Evolutionary conservation across 2,329 filamentous ascomycete species (phyloP).

Genomic region (Calonectria pauciramosa): DNA sequence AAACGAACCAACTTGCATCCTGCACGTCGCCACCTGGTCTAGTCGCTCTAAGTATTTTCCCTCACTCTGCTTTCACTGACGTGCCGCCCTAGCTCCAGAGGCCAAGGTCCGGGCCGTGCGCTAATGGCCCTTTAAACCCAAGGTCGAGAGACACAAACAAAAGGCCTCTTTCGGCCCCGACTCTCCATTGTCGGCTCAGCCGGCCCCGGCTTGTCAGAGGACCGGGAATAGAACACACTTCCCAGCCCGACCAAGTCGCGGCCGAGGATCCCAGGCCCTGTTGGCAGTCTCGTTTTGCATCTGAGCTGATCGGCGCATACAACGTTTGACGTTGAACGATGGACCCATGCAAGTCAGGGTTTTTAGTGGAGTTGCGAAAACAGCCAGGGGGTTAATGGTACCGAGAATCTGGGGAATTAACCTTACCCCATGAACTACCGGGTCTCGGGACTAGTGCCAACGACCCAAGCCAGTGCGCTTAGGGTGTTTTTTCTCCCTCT

Average conservation of each 20-base stretch:
- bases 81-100: not conserved
- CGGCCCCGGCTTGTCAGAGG: not conserved
- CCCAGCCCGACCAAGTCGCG: not conserved
- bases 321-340: conserved; percentile 5
- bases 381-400: not conserved
- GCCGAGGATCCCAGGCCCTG: not conserved
- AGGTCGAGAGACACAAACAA: not conserved
- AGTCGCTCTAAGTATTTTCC: no score
- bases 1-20: not conserved
- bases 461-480: not conserved
- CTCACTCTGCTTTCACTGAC: not conserved
- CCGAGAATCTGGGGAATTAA: conserved; percentile 6
- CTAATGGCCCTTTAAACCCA: not conserved
- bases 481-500: not conserved
- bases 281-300: not conserved
- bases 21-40: not conserved
- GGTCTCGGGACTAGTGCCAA: not conserved
- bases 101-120: not conserved
- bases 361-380: conserved; percentile 5
- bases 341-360: not conserved
- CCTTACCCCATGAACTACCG: conserved; percentile 3
- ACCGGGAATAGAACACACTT: not conserved
- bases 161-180: not conserved
- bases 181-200: no score
- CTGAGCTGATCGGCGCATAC: not conserved